Conservation (phyloP, 495 filamentous ascomycete genomes). For the Penicillium cosmopolitanum region DNA sequence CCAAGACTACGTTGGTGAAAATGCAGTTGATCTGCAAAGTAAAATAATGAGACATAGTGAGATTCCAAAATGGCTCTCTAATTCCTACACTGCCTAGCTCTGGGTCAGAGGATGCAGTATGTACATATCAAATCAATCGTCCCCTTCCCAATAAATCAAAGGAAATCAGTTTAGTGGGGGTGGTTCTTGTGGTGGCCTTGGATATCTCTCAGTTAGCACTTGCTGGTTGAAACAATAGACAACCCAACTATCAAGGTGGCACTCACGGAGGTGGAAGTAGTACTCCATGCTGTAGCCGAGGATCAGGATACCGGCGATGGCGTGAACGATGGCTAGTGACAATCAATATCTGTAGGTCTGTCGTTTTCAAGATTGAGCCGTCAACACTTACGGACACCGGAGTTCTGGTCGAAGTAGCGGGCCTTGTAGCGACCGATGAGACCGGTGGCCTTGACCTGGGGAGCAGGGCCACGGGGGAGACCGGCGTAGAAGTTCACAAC, state of each 20-base stretch:
- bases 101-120: slow-evolving; percentile 39
- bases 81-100: slow-evolving; percentile 37
- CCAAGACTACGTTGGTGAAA: neutral
- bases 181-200: slow-evolving; percentile 99
- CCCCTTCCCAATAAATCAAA: slow-evolving; percentile 26
- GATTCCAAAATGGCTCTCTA: slow-evolving; percentile 30
- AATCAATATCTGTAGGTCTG: slow-evolving; percentile 14
- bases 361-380: neutral
- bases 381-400: slow-evolving; percentile 75
- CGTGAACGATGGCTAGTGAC: slow-evolving; percentile 77
- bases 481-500: slow-evolving; percentile 98
- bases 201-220: neutral
- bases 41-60: slow-evolving; percentile 33
- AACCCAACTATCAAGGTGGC: slow-evolving; percentile 1
- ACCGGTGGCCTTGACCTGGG: slow-evolving; percentile 76
- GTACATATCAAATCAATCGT: slow-evolving; percentile 36
- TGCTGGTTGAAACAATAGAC: neutral
- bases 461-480: slow-evolving; percentile 86
- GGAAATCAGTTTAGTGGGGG: slow-evolving; percentile 70
- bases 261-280: slow-evolving; percentile 99
- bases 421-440: slow-evolving; percentile 86
- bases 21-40: too few relatives aligned
- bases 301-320: slow-evolving; percentile 71
- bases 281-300: slow-evolving; percentile 95
- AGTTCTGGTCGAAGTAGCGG: slow-evolving; percentile 85